phyloP scores from a whole-genome alignment of 805 yeast species.

The Saccharomycopsis olivae region DNA sequence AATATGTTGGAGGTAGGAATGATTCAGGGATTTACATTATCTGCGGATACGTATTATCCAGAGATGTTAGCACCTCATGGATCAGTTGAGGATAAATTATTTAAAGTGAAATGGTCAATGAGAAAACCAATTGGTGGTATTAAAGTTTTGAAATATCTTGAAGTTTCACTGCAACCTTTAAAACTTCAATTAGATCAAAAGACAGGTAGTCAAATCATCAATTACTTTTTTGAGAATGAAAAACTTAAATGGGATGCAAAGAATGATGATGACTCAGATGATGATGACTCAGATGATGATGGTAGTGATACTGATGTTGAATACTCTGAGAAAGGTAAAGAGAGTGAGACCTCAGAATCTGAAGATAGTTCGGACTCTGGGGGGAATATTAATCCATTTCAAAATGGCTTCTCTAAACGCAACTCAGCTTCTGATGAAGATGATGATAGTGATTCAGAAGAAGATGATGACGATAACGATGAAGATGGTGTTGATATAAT shows the following conservation, averaged over 20 bases:
- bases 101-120: slow-evolving; percentile 62
- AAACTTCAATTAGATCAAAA: slow-evolving; percentile 63
- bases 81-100: slow-evolving; percentile 21
- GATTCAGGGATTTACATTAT: slow-evolving; percentile 62
- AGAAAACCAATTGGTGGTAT: slow-evolving; percentile 86
- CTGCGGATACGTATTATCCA: slow-evolving; percentile 48
- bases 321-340: slow-evolving; percentile 12
- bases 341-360: slow-evolving; percentile 17
- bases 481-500: slow-evolving; percentile 43
- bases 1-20: slow-evolving; percentile 49
- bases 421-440: background rate
- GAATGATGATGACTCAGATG: slow-evolving; percentile 1
- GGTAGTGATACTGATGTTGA: slow-evolving; percentile 16
- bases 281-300: slow-evolving; percentile 13
- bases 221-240: slow-evolving; percentile 60
- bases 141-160: slow-evolving; percentile 59
- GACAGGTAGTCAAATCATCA: slow-evolving; percentile 51
- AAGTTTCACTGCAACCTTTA: slow-evolving; percentile 52
- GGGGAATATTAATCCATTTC: background rate
- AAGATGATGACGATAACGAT: slow-evolving; percentile 12
- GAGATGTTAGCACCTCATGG: slow-evolving; percentile 52
- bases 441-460: background rate
- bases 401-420: background rate
- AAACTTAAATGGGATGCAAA: slow-evolving; percentile 17
- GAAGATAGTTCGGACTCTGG: slow-evolving; percentile 5